Base-by-base conservation (phyloP, 2,329 filamentous ascomycete species). In the Purpureocillium takamizusanense region DNA sequence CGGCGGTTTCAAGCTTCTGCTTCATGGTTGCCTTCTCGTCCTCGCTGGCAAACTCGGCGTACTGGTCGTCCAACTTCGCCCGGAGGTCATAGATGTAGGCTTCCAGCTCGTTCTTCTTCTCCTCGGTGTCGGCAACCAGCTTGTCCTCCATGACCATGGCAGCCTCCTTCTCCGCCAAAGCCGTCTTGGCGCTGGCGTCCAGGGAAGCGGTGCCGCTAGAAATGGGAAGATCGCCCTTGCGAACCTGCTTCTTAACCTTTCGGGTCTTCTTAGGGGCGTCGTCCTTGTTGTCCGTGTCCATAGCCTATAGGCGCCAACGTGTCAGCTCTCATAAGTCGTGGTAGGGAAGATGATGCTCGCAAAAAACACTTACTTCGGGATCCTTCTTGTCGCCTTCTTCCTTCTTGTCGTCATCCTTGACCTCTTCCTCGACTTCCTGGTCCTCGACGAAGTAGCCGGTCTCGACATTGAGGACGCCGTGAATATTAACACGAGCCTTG, bases 51-150 rank as follows among this genome's bases (percentile, higher is more conserved):
- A 95, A 88, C 36, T 94, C 86, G 48, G 87, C 70, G 62, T 94
- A 95, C 51, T 87, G 77, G 54, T 94, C 88, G 50, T 95, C 87
- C 37, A 97, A 78, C 79, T 95, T 95, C 67, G 87, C 87, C 53
- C 90, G 85, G 59, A 95, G 76, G 56, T 97, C 89, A 68, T 98
- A 98, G 67, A 97, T 95, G 68, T 83, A 94, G 17, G 86, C 81
- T 74, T 98, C 92, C 38, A 98, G 85, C 69, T 97, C 90, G 72
- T 98, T 98, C 86, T 97, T 98, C 80, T 94, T 94, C 72, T 97
- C 88, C 61, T 97, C 92, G 29, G 92, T 98, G 63, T 97, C 92
- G 52, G 86, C 86, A 40, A 98, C 89, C 42, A 97, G 82, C 77
- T 97, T 98, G 70, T 98, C 92, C 66, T 95, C 88, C 79, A 94